Evolutionary conservation across 108 stramenopile genomes (phyloP).

Genomic region (Nitzschia putrida): DNA sequence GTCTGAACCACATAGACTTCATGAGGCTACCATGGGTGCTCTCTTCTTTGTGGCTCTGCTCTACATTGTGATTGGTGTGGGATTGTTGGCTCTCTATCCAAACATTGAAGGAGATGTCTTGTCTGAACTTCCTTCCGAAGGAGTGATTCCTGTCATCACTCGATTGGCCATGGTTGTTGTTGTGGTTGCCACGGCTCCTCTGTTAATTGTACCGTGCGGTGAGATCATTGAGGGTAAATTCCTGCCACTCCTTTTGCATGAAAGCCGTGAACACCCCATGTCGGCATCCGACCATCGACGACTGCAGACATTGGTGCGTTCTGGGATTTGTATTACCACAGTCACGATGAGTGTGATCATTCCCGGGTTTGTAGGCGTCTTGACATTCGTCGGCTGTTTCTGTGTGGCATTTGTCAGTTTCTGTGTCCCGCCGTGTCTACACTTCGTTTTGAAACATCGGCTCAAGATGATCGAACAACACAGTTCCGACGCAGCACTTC

Average conservation of each 20-base stretch:
- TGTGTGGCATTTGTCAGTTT: constrained; percentile 74
- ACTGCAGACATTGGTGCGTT: constrained; percentile 43
- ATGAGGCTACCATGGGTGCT: constrained; percentile 46
- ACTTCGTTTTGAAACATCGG: constrained; percentile 21
- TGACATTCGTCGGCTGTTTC: constrained; percentile 77
- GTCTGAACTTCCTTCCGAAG: constrained; percentile 55
- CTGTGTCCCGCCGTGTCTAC: constrained; percentile 63
- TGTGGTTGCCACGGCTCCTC: constrained; percentile 62
- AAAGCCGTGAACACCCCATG: neutral
- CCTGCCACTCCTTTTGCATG: neutral
- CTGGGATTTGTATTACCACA: constrained; percentile 46
- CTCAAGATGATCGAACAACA: constrained; percentile 6
- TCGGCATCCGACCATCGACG: constrained; percentile 6
- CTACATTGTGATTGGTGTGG: constrained; percentile 61
- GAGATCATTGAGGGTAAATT: constrained; percentile 80
- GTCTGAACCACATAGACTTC: constrained; percentile 56
- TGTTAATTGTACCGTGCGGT: constrained; percentile 75
- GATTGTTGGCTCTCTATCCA: constrained; percentile 57
- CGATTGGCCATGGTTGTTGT: constrained; percentile 70
- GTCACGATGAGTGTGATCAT: constrained; percentile 45
- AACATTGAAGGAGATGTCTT: constrained; percentile 73
- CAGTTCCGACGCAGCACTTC: neutral
- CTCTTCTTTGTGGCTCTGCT: constrained; percentile 49
- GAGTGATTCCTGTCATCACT: constrained; percentile 45
- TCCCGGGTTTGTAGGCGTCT: constrained; percentile 72